Percentiles rank a stretch among this genome's conserved stretches.
Evolutionary conservation across 2,329 filamentous ascomycete genomes (phyloP).

Genomic region (Moelleriella libera): DNA sequence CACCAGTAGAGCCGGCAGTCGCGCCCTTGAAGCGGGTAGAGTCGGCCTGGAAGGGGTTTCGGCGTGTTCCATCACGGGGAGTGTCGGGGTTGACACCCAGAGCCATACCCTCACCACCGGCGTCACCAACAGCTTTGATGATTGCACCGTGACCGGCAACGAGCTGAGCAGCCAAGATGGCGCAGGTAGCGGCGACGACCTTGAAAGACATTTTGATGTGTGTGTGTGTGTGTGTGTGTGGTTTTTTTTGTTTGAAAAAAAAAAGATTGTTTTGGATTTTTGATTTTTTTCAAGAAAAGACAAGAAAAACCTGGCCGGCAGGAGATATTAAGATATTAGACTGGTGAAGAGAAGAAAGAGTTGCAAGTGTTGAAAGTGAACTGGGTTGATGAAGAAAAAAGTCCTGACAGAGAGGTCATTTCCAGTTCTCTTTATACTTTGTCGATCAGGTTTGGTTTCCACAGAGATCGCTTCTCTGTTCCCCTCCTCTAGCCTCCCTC

Average conservation of each 20-base stretch:
- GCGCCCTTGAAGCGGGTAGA: constrained; percentile 45
- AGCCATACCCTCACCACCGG: constrained; percentile 39
- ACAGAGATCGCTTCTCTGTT: neutral
- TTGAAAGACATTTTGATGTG: constrained; percentile 16
- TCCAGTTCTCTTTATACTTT: constrained; percentile 3
- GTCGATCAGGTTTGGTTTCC: neutral
- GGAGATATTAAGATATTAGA: neutral
- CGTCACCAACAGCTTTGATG: constrained; percentile 40
- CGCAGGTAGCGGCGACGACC: constrained; percentile 24
- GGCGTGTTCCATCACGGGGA: constrained; percentile 45
- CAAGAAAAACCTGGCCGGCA: constrained; percentile 4
- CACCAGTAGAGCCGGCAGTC: constrained; percentile 36
- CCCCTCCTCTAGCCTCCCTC: neutral
- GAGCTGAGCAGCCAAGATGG: constrained; percentile 38
- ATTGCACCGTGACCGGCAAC: constrained; percentile 49
- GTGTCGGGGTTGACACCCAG: constrained; percentile 37
- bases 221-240: neutral
- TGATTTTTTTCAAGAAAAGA: neutral
- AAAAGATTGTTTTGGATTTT: neutral
- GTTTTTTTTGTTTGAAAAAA: neutral
- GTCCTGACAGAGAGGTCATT: constrained; percentile 1
- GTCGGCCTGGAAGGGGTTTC: constrained; percentile 50
- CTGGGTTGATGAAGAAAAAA: constrained; percentile 1
- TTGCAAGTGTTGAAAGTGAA: neutral
- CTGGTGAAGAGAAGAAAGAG: neutral